phyloP scores from a whole-genome alignment of 2,329 filamentous ascomycete species.

The Penicillium frequentans region DNA sequence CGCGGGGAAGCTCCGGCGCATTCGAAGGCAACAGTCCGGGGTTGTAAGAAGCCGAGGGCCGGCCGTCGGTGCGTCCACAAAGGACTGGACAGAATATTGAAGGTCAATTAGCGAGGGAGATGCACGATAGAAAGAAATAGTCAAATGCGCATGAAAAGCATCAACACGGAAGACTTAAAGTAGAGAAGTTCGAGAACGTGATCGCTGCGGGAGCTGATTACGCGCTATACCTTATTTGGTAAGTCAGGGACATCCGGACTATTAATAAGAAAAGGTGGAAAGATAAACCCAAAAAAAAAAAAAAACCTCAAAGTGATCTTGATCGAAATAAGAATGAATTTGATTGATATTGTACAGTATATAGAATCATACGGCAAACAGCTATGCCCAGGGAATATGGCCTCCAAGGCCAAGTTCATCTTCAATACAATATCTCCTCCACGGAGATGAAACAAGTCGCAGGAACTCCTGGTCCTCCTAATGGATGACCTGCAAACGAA shows the following conservation, averaged over 20 bases:
- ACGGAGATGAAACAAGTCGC: not conserved
- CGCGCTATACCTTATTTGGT: slow-evolving; percentile 34
- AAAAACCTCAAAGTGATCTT: not conserved
- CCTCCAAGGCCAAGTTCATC: not conserved
- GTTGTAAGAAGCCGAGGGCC: not conserved
- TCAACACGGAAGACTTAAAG: slow-evolving; percentile 9
- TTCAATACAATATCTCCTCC: not conserved
- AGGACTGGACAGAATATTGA: not conserved
- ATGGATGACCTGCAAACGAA: not conserved
- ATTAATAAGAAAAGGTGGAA: not conserved
- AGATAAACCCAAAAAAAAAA: not conserved
- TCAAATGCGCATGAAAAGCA: slow-evolving; percentile 4
- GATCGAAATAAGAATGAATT: not conserved
- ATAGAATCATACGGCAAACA: slow-evolving; percentile 13
- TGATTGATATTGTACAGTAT: slow-evolving; percentile 23
- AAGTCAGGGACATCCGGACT: slow-evolving; percentile 5
- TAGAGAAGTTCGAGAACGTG: slow-evolving; percentile 27
- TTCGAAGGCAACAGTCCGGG: slow-evolving; percentile 24
- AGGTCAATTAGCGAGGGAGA: slow-evolving; percentile 2
- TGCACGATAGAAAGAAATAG: slow-evolving; percentile 1
- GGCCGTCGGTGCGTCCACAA: not conserved
- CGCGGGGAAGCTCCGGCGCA: slow-evolving; percentile 35
- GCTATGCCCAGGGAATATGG: slow-evolving; percentile 3
- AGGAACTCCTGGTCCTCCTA: not conserved
- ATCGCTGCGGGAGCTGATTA: slow-evolving; percentile 28